These are phyloP conservation scores for Mortierella claussenii DNA, from an alignment of 192 early-diverging fungal genomes.

Conservation along the genomic window DNA sequence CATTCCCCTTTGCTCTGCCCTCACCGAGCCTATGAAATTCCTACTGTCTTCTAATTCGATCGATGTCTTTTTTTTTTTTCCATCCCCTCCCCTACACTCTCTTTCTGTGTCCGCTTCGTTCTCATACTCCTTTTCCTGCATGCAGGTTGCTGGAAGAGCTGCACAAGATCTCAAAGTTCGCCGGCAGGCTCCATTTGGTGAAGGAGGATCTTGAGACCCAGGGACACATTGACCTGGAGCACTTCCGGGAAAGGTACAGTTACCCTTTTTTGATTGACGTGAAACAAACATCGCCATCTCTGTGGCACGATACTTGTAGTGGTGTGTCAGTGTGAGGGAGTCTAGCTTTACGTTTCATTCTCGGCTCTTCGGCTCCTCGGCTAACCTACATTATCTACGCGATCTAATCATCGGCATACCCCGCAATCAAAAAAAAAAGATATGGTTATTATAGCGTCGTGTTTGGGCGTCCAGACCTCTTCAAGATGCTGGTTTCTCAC, in stretches of 20 bases:
- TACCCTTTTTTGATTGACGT: not conserved
- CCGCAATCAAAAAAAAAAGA: slow-evolving; percentile 21
- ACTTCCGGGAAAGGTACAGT: slow-evolving; percentile 33
- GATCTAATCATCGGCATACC: no score
- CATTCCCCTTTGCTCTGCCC: not conserved
- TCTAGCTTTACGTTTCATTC: no score
- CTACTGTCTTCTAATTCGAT: no score
- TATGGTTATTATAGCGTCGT: slow-evolving; percentile 41
- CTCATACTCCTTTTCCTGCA: not conserved
- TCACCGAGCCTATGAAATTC: no score
- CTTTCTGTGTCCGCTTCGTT: not conserved
- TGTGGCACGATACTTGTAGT: no score
- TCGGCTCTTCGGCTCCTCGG: no score
- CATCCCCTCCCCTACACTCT: not conserved
- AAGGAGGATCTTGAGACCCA: slow-evolving; percentile 31
- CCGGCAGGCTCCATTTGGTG: slow-evolving; percentile 31
- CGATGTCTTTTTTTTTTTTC: not conserved
- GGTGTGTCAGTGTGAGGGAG: no score
- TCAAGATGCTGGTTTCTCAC: slow-evolving; percentile 16
- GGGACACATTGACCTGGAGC: slow-evolving; percentile 37
- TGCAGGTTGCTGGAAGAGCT: slow-evolving; percentile 36
- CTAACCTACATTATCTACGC: no score
- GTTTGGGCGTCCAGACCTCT: slow-evolving; percentile 42
- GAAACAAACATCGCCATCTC: no score
- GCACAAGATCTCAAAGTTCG: slow-evolving; percentile 28